Base-by-base conservation (phyloP, 2,329 filamentous ascomycete genomes). In the Neopestalotiopsis clavispora region DNA sequence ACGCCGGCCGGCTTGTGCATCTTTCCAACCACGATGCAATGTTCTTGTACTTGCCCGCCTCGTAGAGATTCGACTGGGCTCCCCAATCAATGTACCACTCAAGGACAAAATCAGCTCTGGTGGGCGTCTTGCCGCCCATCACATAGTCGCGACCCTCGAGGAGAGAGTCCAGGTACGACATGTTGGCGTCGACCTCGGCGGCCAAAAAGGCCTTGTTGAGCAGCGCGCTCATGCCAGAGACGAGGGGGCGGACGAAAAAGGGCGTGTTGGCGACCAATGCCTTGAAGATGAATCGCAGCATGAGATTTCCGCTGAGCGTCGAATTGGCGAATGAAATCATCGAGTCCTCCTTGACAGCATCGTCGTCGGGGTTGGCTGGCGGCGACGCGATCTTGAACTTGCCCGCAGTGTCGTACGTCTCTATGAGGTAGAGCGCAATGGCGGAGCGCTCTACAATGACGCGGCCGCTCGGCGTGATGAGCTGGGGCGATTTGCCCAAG, bases 391-490 rank as follows among this genome's bases (percentile, higher is more conserved):
- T 34, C 49, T 68, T 65, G 69, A 74, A 73, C 14, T 67, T 69
- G 17, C 40, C 64, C 13, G 42, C 67, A 28, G 66, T 34, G 69
- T 72, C 71, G 69, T 73, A 71, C 1, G 64, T 69, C 49, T 67
- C 57, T 57, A 72, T 71, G 17, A 73, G 72, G 64, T 70, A 73
- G 4, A 72, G 67, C 4, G 69, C 38, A 67, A 74, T 74, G 61
- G 71, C 73, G 63, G 66, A 67, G 30, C 71, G 70, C 72, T 73
- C 72, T 12, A 69, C 69, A 30, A 72, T 67, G 30, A 70, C 67
- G 63, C 72, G 70, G 9, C 73, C 72, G 4, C 57, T 34, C 4
- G 68, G 60, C 67, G 71, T 73, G 58, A 73, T 67, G 2, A 73
- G 71, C 58, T 67, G 66, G 13, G 73, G 73, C 40, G 73, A 71